Evolutionary conservation across 2,329 filamentous ascomycete genomes (phyloP).

Genomic region (Davidsoniella australis): DNA sequence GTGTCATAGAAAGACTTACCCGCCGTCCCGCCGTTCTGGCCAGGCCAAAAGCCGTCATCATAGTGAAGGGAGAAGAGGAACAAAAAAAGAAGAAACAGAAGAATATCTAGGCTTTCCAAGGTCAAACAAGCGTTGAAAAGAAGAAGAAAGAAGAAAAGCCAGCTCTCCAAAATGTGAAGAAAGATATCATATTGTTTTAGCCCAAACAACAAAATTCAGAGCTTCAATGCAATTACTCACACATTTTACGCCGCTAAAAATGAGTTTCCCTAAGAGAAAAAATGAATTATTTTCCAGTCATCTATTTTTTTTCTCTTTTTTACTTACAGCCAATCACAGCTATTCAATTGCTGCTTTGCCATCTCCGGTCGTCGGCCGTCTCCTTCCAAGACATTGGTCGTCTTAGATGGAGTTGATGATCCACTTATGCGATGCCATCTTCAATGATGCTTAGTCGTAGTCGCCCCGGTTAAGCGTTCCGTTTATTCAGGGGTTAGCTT

Average conservation of each 20-base stretch:
- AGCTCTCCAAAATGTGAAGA: no score
- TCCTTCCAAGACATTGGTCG: not conserved
- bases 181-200: no score
- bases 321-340: slow-evolving; percentile 5
- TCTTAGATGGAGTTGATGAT: no score
- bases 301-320: not conserved
- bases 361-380: slow-evolving; percentile 10
- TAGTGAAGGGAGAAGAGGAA: slow-evolving; percentile 11
- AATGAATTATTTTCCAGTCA: not conserved
- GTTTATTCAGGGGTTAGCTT: no score
- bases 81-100: not conserved
- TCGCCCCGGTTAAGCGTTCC: no score
- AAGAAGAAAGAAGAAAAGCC: no score
- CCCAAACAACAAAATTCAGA: no score
- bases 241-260: no score
- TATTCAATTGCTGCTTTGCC: slow-evolving; percentile 3
- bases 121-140: not conserved
- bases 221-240: no score
- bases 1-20: slow-evolving; percentile 24
- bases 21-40: slow-evolving; percentile 31
- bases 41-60: slow-evolving; percentile 34
- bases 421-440: not conserved
- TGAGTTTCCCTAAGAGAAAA: not conserved
- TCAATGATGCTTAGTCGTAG: no score
- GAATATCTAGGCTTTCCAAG: not conserved